Evolutionary conservation across 768 basidiomycete genomes (phyloP), one percentile per base, ranked within the genome.

Genomic region (Lactifluus piperatus): DNA sequence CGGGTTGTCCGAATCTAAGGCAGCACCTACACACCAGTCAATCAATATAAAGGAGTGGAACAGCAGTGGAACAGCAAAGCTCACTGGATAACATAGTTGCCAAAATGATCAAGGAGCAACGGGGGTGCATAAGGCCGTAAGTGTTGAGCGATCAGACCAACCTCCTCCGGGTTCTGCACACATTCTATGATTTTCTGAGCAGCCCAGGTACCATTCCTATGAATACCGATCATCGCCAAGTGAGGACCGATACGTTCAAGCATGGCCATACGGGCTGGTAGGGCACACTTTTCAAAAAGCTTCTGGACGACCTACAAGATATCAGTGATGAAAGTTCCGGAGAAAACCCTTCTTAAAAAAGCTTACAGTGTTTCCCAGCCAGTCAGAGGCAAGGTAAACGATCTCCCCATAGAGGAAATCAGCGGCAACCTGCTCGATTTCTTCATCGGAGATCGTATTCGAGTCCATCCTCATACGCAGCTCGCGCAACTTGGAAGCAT

Each of bases 191-290:
- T 93, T 79, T 97, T 98, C 73, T 99, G 97, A 3, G 94, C 94
- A 3, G 95, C 95, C 97, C 97, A 98, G 0, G 97, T 99, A 29
- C 97, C 97, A 65, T 99, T 98, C 78, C 98, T 98, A 78, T 99
- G 97, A 56, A 95, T 94, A 27, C 97, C 97, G 64, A 98, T 97
- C 83, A 91, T 91, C 24, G 95, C 95, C 41, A 99, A 77, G 70
- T 95, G 89, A 49, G 97, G 97, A 4, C 84, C 81, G 62, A 98
- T 87, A 50, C 94, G 85, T 67, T 98, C 94, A 55, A 99, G 77
- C 90, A 99, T 94, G 16, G 86, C 85, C 62, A 91, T 81, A 65
- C 94, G 79, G 30, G 93, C 85, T 3, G 68, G 74, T 39, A 83
- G 72, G 14, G 91, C 89, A 69, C 91, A 92, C 68, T 82, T 86